phyloP scores from a whole-genome alignment of 1,284 basidiomycete genomes.

The Ganoderma leucocontextum region DNA sequence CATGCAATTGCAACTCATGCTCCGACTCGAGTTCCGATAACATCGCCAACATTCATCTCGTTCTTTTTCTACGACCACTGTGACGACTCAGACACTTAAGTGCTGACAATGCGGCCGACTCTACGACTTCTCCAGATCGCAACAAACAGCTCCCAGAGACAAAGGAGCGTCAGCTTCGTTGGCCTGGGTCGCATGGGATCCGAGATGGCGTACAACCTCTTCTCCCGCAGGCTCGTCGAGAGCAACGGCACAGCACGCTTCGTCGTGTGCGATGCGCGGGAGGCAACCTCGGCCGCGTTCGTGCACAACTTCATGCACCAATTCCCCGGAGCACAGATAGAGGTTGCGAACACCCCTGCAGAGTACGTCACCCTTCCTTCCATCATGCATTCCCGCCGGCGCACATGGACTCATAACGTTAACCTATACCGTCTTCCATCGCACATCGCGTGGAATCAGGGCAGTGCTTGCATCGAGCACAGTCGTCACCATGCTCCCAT shows the following conservation, averaged over 20 bases:
- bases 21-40: not conserved
- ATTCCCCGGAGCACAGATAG: constrained; percentile 65
- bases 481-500: constrained; percentile 88
- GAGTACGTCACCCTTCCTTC: constrained; percentile 59
- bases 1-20: not conserved
- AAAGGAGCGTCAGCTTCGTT: constrained; percentile 74
- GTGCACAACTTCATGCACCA: constrained; percentile 57
- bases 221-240: constrained; percentile 68
- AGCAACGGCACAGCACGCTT: constrained; percentile 58
- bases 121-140: constrained; percentile 36
- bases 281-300: constrained; percentile 67
- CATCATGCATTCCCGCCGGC: not conserved
- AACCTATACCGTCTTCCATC: constrained; percentile 22
- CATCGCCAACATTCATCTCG: not conserved
- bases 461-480: constrained; percentile 69
- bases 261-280: constrained; percentile 80
- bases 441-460: constrained; percentile 44
- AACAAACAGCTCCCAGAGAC: constrained; percentile 44
- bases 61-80: not conserved
- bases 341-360: constrained; percentile 67
- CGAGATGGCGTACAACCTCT: constrained; percentile 86
- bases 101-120: constrained; percentile 36
- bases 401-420: not conserved
- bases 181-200: constrained; percentile 86
- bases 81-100: not conserved